Evolutionary conservation across 2,329 filamentous ascomycete species (phyloP), one percentile per base, ranked within the genome.

Genomic region (Penicillium sp.): DNA sequence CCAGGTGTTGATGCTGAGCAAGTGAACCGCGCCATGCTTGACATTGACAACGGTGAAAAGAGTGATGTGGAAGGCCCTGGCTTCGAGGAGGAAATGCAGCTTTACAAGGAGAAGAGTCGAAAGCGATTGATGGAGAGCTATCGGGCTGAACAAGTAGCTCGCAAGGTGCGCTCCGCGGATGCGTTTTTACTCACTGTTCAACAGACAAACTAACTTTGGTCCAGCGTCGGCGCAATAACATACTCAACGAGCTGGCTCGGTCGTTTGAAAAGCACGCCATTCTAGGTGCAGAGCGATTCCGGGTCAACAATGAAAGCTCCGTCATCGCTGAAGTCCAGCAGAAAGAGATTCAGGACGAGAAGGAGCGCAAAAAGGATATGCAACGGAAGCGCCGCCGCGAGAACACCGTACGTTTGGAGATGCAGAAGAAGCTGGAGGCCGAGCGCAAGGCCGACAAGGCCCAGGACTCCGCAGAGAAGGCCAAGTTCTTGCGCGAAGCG

Each of bases 341-440:
- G 63, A 92, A 92, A 67, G 94, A 97, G 75, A 84, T 97, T 7
- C 90, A 90, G 62, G 93, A 94, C 63, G 95, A 99, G 78, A 99
- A 99, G 80, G 95, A 99, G 79, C 92, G 95, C 66, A 99, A 99
- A 82, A 99, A 99, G 81, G 95, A 99, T 73, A 98, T 99, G 92
- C 95, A 99, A 76, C 90, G 95, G 65, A 99, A 98, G 81, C 87
- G 95, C 62, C 89, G 95, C 46, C 90, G 95, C 19, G 94, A 98
- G 76, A 97, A 97, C 83, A 93, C 93, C 4, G 90, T 96, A 61
- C 94, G 93, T 6, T 90, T 96, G 70, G 94, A 97, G 70, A 83
- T 83, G 74, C 89, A 93, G 74, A 95, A 96, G 79, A 91, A 95
- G 65, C 87, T 90, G 3, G 86, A 89, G 67, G 91, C 92, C 4